Evolutionary conservation across 306 rosid species (phyloP).

Genomic region (Arachis stenosperma): DNA sequence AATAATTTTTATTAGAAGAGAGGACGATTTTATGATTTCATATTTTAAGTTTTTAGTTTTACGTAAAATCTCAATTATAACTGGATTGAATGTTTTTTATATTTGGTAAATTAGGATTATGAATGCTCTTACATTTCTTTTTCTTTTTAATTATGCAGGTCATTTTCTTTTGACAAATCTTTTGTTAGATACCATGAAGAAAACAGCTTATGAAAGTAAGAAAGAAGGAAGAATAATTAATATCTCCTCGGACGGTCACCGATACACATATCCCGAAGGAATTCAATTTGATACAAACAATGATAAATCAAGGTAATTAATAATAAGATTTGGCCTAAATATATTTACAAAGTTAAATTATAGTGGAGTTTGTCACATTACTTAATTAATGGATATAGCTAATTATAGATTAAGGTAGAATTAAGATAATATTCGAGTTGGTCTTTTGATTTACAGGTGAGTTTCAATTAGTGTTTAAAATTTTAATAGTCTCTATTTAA

Average conservation of each 20-base stretch:
- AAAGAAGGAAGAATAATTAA: constrained; percentile 84
- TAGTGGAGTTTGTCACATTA: not conserved
- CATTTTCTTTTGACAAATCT: constrained; percentile 89
- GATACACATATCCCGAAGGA: constrained; percentile 66
- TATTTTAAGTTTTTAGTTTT: too few relatives aligned
- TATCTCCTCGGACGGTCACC: constrained; percentile 79
- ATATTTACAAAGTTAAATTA: not conserved
- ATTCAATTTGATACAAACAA: constrained; percentile 66
- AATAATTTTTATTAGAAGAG: too few relatives aligned
- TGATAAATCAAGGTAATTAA: constrained; percentile 60
- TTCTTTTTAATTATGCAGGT: constrained; percentile 52
- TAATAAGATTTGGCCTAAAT: constrained; percentile 18
- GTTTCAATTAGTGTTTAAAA: too few relatives aligned
- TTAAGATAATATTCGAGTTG: too few relatives aligned
- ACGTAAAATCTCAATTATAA: too few relatives aligned
- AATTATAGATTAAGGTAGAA: too few relatives aligned
- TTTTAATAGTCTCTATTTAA: too few relatives aligned
- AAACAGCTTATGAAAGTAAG: constrained; percentile 60
- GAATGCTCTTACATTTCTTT: not conserved
- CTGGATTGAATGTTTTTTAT: too few relatives aligned
- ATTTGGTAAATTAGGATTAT: too few relatives aligned
- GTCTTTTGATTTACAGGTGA: too few relatives aligned
- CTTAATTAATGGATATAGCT: not conserved
- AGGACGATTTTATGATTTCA: too few relatives aligned
- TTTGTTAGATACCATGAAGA: constrained; percentile 79